Evolutionary conservation across 2,329 filamentous ascomycete species (phyloP).

Genomic region (Colletotrichum godetiae): DNA sequence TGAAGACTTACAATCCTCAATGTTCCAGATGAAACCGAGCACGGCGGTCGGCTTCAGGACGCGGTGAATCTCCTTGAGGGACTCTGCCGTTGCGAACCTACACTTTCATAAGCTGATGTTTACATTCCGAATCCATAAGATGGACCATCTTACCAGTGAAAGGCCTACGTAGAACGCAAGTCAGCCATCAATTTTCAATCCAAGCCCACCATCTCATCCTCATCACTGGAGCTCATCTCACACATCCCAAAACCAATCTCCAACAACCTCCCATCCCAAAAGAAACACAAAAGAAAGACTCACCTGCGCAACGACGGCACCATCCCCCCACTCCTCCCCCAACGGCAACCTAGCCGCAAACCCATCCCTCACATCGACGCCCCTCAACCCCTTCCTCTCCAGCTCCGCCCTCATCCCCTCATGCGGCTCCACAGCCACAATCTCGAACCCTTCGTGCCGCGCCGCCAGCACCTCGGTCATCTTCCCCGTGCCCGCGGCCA

Average conservation of each 20-base stretch:
- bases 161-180: conserved; percentile 50
- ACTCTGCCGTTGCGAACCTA: conserved; percentile 75
- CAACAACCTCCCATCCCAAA: neutral
- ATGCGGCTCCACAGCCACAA: conserved; percentile 74
- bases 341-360: conserved; percentile 68
- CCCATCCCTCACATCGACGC: conserved; percentile 67
- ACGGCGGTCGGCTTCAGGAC: conserved; percentile 69
- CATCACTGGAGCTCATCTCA: too few species aligned
- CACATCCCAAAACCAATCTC: neutral
- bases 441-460: conserved; percentile 67
- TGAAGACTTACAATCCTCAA: conserved; percentile 71
- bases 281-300: conserved; percentile 15
- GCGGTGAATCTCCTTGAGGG: conserved; percentile 74
- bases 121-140: neutral
- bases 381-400: conserved; percentile 64
- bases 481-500: conserved; percentile 77
- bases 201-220: too few species aligned
- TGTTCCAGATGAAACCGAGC: conserved; percentile 79
- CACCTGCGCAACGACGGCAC: conserved; percentile 75
- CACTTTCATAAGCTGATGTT: neutral
- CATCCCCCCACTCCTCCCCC: conserved; percentile 70
- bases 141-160: conserved; percentile 63
- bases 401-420: conserved; percentile 72
- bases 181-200: too few species aligned
- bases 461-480: conserved; percentile 72